These are phyloP conservation scores for Nyssa sinensis DNA, from an alignment of 148 eudicot species.

Conservation along the genomic window DNA sequence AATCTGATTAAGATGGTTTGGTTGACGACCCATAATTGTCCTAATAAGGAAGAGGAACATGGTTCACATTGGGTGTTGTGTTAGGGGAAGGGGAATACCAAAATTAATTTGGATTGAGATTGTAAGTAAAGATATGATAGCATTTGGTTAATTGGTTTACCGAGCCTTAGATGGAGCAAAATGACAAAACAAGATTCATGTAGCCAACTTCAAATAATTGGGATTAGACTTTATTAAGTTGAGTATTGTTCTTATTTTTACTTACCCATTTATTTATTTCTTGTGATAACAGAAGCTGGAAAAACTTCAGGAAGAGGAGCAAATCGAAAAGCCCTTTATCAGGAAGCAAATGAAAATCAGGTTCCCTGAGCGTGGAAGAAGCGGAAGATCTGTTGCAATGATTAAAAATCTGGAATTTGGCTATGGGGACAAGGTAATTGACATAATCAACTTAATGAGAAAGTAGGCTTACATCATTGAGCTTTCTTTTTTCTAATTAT, in stretches of 20 bases:
- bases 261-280: not conserved
- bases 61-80: too few species aligned
- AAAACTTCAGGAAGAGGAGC: slow-evolving; percentile 89
- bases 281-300: slow-evolving; percentile 67
- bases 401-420: slow-evolving; percentile 71
- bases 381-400: slow-evolving; percentile 72
- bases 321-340: slow-evolving; percentile 90
- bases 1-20: too few species aligned
- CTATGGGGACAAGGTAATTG: slow-evolving; percentile 63
- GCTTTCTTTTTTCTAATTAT: slow-evolving; percentile 1
- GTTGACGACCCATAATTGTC: too few species aligned
- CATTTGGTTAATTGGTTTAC: too few species aligned
- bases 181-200: too few species aligned
- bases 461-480: not conserved
- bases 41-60: too few species aligned
- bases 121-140: too few species aligned
- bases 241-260: not conserved
- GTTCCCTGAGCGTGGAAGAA: slow-evolving; percentile 93
- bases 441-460: slow-evolving; percentile 1
- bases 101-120: too few species aligned
- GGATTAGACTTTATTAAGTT: too few species aligned
- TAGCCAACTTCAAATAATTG: too few species aligned
- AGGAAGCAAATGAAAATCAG: slow-evolving; percentile 93
- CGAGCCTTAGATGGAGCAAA: too few species aligned
- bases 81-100: too few species aligned